Evolutionary conservation across 2,329 filamentous ascomycete genomes (phyloP), one percentile per base, ranked within the genome.

Genomic region (Gyromitra esculenta): DNA sequence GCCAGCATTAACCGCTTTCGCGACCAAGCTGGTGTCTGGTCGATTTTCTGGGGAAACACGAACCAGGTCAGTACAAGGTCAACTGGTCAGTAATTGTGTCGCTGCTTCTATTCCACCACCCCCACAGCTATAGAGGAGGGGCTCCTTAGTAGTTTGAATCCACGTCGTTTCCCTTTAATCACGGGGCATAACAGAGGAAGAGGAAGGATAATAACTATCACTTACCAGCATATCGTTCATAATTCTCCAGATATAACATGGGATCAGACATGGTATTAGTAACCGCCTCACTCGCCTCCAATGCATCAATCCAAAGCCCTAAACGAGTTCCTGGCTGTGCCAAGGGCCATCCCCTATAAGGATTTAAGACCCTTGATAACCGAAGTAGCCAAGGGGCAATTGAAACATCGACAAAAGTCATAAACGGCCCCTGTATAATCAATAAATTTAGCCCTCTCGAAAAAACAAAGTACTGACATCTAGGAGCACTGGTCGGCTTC

Each of bases 191-290:
- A 63, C n/a, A 43, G 13, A 35, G 57, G 50, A 31, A 59, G 25
- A 54, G 64, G 21, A 50, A 63, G 60, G 13, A 65, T 59, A 25
- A 35, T 63, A n/a, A n/a, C 54, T 66, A 37, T 69, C 21, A 67
- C 77, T 83, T 80, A 87, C 87, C 85, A 82, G 85, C 86, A 87
- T 88, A 87, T 86, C 90, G 79, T 85, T 88, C 83, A 87, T 93
- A 87, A 77, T 88, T 90, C 80, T 92, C 90, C 73, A 90, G 82
- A 81, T 92, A 92, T 70, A 92, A 83, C 59, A 89, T 87, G 78
- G 84, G 82, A 25, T 80, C 75, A 72, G 83, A 84, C 5, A 82
- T 84, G 0, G 84, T 85, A 63, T 81, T 83, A 73, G 81, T 82
- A 41, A 85, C 81, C 59, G 82, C 81, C 70, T 83, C 82, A 57